Evolutionary conservation across 2,329 filamentous ascomycete species (phyloP), one percentile per base, ranked within the genome.

Genomic region (Aspergillus neoniger): DNA sequence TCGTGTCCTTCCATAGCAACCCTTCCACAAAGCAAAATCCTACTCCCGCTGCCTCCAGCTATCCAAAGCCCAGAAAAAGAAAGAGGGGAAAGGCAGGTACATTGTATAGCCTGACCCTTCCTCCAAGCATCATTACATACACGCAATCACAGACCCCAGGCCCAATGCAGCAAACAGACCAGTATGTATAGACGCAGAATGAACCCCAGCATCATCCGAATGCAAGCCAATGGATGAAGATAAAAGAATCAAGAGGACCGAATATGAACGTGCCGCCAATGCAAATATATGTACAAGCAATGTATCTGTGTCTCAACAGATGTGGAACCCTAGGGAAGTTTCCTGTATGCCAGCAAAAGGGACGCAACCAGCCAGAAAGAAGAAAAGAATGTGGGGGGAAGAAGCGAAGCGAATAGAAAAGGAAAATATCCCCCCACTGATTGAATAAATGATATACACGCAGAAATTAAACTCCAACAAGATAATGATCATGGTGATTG

Each of bases 231-330:
- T 59, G 60, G 53, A 60, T 41, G 58, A 48, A 49, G 25, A 57
- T 44, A 63, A 58, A 50, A 47, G 36, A 60, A 62, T 49, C 47
- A 57, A 51, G 52, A 48, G 55, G 55, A 41, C 55, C 55, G 55
- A 62, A 58, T 58, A 64, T 63, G 65, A 58, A 61, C 63, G 58
- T 67, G 66, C 64, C 65, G 54, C 67, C 60, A 61, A 68, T 70
- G 65, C 64, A 60, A 70, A 64, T 66, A 75, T 74, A 74, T 74
- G 68, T 74, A 74, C 71, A 75, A 67, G 65, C 61, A 68, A 69
- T 66, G 65, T 67, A 69, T 61, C 66, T 55, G 58, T 63, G 55
- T 62, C 51, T 59, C 23, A 55, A 55, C 39, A 47, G 39, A 55
- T n/a, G 30, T 39, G 41, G 23, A 55, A 47, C 41, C 52, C 52